A percentile compares a stretch with the other conserved stretches of the same genome.
Evolutionary conservation across 1,139 yeast species (phyloP).

Genomic region (Yamadazyma blattariae): DNA sequence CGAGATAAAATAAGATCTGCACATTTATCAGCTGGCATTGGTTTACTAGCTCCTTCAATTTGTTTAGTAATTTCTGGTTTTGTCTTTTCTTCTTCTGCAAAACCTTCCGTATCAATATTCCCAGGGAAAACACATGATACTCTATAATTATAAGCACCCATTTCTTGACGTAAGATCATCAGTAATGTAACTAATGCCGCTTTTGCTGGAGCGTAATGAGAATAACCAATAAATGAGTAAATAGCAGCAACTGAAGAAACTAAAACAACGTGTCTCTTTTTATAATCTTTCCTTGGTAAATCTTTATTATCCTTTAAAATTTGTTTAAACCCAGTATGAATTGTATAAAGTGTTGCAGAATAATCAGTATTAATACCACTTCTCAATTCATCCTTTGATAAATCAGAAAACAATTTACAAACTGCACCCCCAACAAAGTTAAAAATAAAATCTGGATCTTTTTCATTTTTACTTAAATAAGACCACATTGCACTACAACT

Average conservation of each 20-base stretch:
- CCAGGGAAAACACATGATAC: slow-evolving; percentile 78
- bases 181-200: slow-evolving; percentile 77
- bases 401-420: slow-evolving; percentile 76
- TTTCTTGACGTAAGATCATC: slow-evolving; percentile 78
- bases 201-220: slow-evolving; percentile 87
- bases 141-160: slow-evolving; percentile 60
- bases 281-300: slow-evolving; percentile 14
- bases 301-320: slow-evolving; percentile 16
- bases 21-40: slow-evolving; percentile 68
- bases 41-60: slow-evolving; percentile 81
- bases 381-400: slow-evolving; percentile 55
- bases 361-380: slow-evolving; percentile 69
- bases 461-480: slow-evolving; percentile 13
- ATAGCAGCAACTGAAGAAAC: slow-evolving; percentile 82
- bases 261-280: slow-evolving; percentile 60
- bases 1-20: slow-evolving; percentile 57
- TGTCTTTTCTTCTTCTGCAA: slow-evolving; percentile 69
- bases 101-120: slow-evolving; percentile 88
- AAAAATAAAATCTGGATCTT: slow-evolving; percentile 68
- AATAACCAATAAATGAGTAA: slow-evolving; percentile 88
- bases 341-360: slow-evolving; percentile 64
- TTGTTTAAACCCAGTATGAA: slow-evolving; percentile 59
- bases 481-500: slow-evolving; percentile 43
- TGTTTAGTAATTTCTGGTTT: slow-evolving; percentile 81
- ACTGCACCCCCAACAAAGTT: slow-evolving; percentile 88